Percentiles rank a stretch among this genome's conserved stretches.
Conservation (phyloP, 1,284 basidiomycete species). For the Volvariella volvacea region DNA sequence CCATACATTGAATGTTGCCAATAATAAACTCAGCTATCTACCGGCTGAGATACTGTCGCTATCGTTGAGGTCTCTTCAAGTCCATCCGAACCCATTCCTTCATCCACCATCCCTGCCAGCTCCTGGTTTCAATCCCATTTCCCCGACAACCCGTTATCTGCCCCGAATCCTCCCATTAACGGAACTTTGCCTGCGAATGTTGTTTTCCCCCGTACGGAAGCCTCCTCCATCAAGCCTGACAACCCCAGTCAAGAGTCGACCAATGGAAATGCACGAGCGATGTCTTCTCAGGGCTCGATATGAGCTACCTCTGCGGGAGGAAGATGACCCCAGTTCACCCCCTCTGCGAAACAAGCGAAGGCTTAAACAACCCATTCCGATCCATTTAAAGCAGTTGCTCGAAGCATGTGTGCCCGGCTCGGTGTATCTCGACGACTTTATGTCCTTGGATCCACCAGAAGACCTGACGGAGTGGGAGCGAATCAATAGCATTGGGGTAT, state of each 20-base stretch:
- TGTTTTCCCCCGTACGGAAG: constrained; percentile 27
- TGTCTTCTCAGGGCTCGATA: constrained; percentile 28
- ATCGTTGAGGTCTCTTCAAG: constrained; percentile 35
- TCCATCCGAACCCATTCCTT: constrained; percentile 44
- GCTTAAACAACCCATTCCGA: constrained; percentile 14
- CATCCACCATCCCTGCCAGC: constrained; percentile 7
- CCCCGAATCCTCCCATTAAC: constrained; percentile 34
- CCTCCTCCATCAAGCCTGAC: constrained; percentile 6
- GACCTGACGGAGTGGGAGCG: constrained; percentile 8
- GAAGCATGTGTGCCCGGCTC: constrained; percentile 31
- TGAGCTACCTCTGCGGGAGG: constrained; percentile 25
- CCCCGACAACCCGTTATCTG: constrained; percentile 18
- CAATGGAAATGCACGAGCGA: constrained; percentile 7
- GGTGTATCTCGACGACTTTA: constrained; percentile 16
- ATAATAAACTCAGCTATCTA: constrained; percentile 53
- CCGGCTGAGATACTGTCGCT: constrained; percentile 61
- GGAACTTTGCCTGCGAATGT: constrained; percentile 43
- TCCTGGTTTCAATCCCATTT: constrained; percentile 17
- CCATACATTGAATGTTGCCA: constrained; percentile 53
- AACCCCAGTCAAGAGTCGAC: neutral
- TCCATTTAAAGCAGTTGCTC: constrained; percentile 23
- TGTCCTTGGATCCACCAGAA: constrained; percentile 5
- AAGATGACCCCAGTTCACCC: neutral
- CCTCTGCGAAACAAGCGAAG: constrained; percentile 8
- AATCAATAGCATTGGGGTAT: constrained; percentile 37